phyloP scores from a whole-genome alignment of 139 green algal species.

The Chloropicon primus region DNA sequence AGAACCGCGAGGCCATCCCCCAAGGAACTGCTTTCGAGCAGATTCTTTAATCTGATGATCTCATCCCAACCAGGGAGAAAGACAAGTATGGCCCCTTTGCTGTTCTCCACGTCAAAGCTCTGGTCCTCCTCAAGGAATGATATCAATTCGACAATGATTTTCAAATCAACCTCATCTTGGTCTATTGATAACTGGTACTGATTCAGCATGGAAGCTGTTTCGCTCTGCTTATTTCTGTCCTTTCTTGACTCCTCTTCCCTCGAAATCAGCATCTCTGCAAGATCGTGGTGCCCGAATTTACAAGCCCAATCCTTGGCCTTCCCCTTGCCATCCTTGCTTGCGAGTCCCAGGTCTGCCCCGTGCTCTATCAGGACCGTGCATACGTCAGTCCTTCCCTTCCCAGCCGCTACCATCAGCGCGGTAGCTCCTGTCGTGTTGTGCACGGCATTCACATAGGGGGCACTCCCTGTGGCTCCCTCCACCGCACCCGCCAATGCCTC shows the following conservation, averaged over 20 bases:
- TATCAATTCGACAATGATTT: not conserved
- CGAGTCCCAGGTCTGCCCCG: slow-evolving; percentile 12
- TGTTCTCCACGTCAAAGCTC: not conserved
- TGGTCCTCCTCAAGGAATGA: not conserved
- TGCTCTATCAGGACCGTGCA: slow-evolving; percentile 40
- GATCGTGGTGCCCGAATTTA: not conserved
- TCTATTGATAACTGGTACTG: not conserved
- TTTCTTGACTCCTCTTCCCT: not conserved
- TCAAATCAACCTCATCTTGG: not conserved
- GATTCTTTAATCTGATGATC: slow-evolving; percentile 55
- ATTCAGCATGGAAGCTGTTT: not conserved
- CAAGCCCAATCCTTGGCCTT: not conserved
- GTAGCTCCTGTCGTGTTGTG: slow-evolving; percentile 45
- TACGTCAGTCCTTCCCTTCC: slow-evolving; percentile 40
- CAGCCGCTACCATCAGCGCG: slow-evolving; percentile 58
- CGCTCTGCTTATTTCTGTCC: not conserved
- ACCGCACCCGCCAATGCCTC: not conserved
- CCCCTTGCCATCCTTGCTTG: not conserved
- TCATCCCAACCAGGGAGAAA: slow-evolving; percentile 79
- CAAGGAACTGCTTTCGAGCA: slow-evolving; percentile 20
- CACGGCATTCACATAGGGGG: not conserved
- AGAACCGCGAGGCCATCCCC: slow-evolving; percentile 38
- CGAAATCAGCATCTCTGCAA: not conserved
- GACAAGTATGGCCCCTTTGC: slow-evolving; percentile 50
- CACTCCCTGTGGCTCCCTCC: not conserved